Percentiles rank a stretch among this genome's conserved stretches.
Evolutionary conservation across 148 eudicot genomes (phyloP).

Genomic region (Arctostaphylos glauca): DNA sequence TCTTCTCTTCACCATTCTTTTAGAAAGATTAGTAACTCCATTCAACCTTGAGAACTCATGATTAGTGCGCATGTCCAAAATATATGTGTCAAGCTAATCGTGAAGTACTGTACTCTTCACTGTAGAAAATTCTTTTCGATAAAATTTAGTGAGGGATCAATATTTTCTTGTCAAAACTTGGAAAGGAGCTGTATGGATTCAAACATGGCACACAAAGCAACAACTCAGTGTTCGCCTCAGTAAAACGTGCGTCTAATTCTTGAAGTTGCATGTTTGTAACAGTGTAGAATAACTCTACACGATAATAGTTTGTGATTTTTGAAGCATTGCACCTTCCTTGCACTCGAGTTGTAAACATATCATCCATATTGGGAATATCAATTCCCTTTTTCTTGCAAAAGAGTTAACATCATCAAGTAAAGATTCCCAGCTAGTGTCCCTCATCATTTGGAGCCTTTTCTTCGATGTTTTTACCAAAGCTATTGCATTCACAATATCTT

Average conservation of each 20-base stretch:
- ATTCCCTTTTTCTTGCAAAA: background rate
- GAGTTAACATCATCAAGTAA: background rate
- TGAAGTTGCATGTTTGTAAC: background rate
- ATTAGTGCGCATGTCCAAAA: background rate
- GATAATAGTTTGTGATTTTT: background rate
- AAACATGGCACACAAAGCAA: background rate
- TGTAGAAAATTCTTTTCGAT: background rate
- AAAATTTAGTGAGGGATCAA: background rate
- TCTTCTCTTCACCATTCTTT: background rate
- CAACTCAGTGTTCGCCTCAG: background rate
- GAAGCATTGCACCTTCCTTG: background rate
- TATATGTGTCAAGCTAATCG: background rate
- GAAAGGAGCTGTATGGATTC: background rate
- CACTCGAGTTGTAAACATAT: background rate
- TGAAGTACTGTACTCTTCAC: background rate
- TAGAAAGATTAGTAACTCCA: background rate
- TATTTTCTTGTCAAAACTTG: background rate
- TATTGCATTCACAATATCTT: background rate
- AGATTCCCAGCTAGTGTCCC: background rate
- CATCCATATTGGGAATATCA: slow-evolving; percentile 1
- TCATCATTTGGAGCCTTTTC: background rate
- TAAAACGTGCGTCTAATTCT: background rate
- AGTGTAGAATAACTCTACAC: background rate
- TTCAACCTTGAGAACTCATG: background rate
- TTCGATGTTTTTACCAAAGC: background rate